Conservation (phyloP, 768 basidiomycete genomes). For the Neoboletus subvelutipes region DNA sequence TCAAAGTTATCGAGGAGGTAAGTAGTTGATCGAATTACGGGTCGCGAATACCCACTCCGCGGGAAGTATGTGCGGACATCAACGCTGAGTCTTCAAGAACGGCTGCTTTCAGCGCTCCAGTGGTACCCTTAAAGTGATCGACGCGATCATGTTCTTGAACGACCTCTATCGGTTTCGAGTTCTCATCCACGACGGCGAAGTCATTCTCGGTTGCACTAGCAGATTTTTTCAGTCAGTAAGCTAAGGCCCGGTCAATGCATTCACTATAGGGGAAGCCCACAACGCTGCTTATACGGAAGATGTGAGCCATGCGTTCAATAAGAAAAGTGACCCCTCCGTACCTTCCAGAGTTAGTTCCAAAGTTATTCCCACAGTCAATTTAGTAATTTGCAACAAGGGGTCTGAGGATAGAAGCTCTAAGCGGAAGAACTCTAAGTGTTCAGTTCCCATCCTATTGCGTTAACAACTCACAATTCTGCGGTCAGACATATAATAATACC, state of each 20-base stretch:
- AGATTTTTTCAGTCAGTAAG: background rate
- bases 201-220: slow-evolving; percentile 72
- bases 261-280: slow-evolving; percentile 55
- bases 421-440: background rate
- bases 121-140: slow-evolving; percentile 63
- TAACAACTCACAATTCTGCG: slow-evolving; percentile 1
- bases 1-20: slow-evolving; percentile 62
- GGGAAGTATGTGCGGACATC: slow-evolving; percentile 64
- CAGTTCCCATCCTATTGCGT: background rate
- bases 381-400: background rate
- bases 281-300: slow-evolving; percentile 35
- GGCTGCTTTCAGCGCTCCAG: slow-evolving; percentile 55
- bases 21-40: background rate
- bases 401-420: no score
- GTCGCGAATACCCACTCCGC: slow-evolving; percentile 51
- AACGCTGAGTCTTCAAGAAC: slow-evolving; percentile 57
- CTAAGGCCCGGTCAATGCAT: slow-evolving; percentile 3
- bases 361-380: slow-evolving; percentile 34
- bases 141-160: slow-evolving; percentile 66
- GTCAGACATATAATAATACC: background rate
- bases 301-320: background rate
- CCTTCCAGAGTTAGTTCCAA: slow-evolving; percentile 71
- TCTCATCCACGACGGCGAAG: slow-evolving; percentile 67
- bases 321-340: background rate
- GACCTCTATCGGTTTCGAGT: slow-evolving; percentile 49